Evolutionary conservation across 768 basidiomycete genomes (phyloP), one percentile per base, ranked within the genome.

Genomic region (Suillus tomentosus): DNA sequence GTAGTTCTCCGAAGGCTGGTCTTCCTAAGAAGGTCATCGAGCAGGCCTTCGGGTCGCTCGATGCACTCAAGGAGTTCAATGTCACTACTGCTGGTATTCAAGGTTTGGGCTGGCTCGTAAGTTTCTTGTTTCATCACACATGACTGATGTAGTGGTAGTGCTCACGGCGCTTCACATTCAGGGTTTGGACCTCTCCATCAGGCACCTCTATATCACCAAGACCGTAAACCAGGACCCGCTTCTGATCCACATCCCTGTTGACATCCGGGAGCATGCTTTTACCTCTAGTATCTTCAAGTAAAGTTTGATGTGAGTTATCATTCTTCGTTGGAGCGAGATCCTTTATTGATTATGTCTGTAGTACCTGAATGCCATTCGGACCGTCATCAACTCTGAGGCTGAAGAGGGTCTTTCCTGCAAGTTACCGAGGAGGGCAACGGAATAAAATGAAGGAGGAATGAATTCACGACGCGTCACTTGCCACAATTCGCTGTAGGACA

Each of bases 251-350:
- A 78, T 85, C 61, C 93, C 94, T 62, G 89, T 97, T 69, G 95
- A 96, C 68, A 87, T 96, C 73, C 96, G 95, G 94, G 94, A 96
- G 79, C 94, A 96, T 73, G 93, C 94, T 60, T 94, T 94, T 96
- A 96, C 81, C 85, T 96, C 70, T 94, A 98, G 77, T 98, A 98
- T 81, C 86, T 91, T 78, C 96, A 96, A 79, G 94, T 94, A 74
- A 96, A 96, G 85, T 86, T 78, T 64, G 92, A 96, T 70, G 95
- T 96, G 72, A 75, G 94, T 85, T 9, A 47, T 34, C 57, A 43
- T 51, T 51, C 51, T 58, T 22, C 47, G 22, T 63, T 62, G 53
- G 24, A 48, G 6, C 58, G 36, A 54, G 22, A 42, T 54, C 47
- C 56, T 57, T 40, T 14, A 42, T 67, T 62, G 59, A 39, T 47